These are phyloP conservation scores for Corylus avellana DNA, from an alignment of 306 rosid genomes.

Conservation along the genomic window DNA sequence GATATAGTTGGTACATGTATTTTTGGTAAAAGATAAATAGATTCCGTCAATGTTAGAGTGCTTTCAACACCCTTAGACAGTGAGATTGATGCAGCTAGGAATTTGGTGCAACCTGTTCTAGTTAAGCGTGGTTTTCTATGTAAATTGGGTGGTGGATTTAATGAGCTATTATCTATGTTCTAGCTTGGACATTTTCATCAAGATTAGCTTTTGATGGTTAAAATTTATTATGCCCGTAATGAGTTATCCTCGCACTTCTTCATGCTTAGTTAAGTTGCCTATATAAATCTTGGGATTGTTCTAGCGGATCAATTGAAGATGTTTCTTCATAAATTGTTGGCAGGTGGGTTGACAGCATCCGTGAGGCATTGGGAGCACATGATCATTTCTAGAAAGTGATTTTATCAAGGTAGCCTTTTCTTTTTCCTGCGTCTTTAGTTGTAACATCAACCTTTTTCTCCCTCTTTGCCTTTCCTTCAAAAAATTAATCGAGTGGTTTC, in stretches of 20 bases:
- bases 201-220: too few species aligned
- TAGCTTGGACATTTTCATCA: too few species aligned
- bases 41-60: too few species aligned
- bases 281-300: not conserved
- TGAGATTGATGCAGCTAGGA: too few species aligned
- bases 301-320: not conserved
- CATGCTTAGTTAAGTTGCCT: not conserved
- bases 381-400: constrained; percentile 30
- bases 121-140: too few species aligned
- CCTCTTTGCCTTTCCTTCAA: not conserved
- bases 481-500: not conserved
- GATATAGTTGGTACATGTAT: not conserved
- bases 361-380: constrained; percentile 65
- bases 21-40: not conserved
- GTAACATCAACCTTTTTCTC: constrained; percentile 21
- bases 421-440: constrained; percentile 4
- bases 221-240: too few species aligned
- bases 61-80: too few species aligned
- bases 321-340: constrained; percentile 8
- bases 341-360: constrained; percentile 94
- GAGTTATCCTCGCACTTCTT: too few species aligned
- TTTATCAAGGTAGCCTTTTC: constrained; percentile 40
- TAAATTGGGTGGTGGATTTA: too few species aligned
- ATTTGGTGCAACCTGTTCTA: too few species aligned
- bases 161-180: too few species aligned